Evolutionary conservation across 2,329 filamentous ascomycete species (phyloP).

Genomic region (Camillea tinctor): DNA sequence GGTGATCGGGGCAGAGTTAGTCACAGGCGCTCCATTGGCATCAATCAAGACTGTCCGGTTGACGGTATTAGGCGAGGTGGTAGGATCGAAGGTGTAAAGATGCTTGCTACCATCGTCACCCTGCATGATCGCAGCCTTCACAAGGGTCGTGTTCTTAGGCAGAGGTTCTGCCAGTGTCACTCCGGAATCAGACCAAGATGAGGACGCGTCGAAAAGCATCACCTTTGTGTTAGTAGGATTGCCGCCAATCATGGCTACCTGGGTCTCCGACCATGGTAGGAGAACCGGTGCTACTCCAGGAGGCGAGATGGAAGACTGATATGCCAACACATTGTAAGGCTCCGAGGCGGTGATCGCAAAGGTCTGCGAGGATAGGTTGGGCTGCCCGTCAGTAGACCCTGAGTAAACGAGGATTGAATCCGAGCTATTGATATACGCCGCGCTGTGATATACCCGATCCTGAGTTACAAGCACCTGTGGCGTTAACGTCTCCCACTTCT

Average conservation of each 20-base stretch:
- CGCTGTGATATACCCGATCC: slow-evolving; percentile 72
- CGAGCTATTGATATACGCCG: slow-evolving; percentile 68
- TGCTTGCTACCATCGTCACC: slow-evolving; percentile 76
- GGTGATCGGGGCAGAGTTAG: slow-evolving; percentile 43
- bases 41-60: slow-evolving; percentile 66
- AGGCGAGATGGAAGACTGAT: slow-evolving; percentile 55
- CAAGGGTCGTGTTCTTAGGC: slow-evolving; percentile 52
- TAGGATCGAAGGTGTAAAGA: slow-evolving; percentile 76
- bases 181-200: slow-evolving; percentile 67
- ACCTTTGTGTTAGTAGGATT: slow-evolving; percentile 62
- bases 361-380: slow-evolving; percentile 65
- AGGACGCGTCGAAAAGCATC: slow-evolving; percentile 66
- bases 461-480: slow-evolving; percentile 54
- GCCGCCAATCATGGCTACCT: slow-evolving; percentile 75
- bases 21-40: slow-evolving; percentile 54
- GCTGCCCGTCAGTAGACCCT: slow-evolving; percentile 63
- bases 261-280: slow-evolving; percentile 68
- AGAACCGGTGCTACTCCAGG: slow-evolving; percentile 69
- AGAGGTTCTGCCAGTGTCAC: slow-evolving; percentile 62
- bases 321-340: slow-evolving; percentile 63
- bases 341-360: slow-evolving; percentile 68
- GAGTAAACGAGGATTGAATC: slow-evolving; percentile 78
- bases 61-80: slow-evolving; percentile 71
- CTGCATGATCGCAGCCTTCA: slow-evolving; percentile 64
- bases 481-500: slow-evolving; percentile 50